Evolutionary conservation across 1,139 yeast species (phyloP).

Genomic region (Taphrina confusa): DNA sequence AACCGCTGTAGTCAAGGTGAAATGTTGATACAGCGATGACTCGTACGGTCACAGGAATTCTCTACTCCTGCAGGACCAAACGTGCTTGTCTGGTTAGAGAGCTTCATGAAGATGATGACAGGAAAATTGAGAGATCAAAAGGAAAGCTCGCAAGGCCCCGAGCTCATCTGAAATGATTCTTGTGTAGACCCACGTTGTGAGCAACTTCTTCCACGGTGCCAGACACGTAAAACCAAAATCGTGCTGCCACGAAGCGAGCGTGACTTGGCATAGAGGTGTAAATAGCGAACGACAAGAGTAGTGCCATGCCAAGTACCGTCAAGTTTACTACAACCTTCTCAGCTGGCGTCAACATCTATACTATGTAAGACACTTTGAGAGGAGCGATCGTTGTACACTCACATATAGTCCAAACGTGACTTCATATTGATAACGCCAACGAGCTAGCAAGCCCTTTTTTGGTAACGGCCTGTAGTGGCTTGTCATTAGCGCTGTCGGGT

Average conservation of each 20-base stretch:
- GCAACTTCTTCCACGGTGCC: slow-evolving; percentile 22
- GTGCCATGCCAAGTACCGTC: slow-evolving; percentile 9
- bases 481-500: too few species aligned
- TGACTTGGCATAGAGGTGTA: slow-evolving; percentile 34
- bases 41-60: too few species aligned
- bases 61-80: too few species aligned
- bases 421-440: slow-evolving; percentile 23
- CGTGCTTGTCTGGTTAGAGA: too few species aligned
- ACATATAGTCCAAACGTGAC: slow-evolving; percentile 29
- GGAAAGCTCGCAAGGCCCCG: too few species aligned
- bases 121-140: too few species aligned
- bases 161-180: background rate
- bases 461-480: slow-evolving; percentile 8
- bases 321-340: slow-evolving; percentile 21
- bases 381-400: background rate
- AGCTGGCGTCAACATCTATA: slow-evolving; percentile 28
- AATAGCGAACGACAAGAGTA: slow-evolving; percentile 16
- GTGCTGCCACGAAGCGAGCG: slow-evolving; percentile 12
- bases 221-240: slow-evolving; percentile 28
- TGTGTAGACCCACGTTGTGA: slow-evolving; percentile 19
- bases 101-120: too few species aligned
- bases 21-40: too few species aligned
- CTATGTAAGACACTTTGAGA: background rate
- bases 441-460: slow-evolving; percentile 17
- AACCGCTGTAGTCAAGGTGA: too few species aligned